Conservation (phyloP, 2,329 filamentous ascomycete genomes). For the Monilinia fructicola region DNA sequence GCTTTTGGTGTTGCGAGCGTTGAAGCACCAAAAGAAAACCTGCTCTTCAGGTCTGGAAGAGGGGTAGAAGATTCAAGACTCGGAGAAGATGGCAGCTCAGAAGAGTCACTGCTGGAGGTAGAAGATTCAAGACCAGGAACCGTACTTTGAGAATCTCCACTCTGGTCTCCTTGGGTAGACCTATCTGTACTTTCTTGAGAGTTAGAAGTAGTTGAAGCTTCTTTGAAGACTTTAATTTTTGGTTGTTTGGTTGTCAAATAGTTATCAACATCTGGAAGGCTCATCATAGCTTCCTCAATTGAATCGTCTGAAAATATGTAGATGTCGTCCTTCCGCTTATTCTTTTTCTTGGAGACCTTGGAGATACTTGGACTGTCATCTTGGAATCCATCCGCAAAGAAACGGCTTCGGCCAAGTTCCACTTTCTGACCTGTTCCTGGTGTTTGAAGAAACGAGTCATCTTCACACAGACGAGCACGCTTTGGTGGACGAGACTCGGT, state of each 20-base stretch:
- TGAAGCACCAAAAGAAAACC: conserved; percentile 31
- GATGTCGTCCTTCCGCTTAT: conserved; percentile 46
- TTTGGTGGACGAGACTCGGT: conserved; percentile 49
- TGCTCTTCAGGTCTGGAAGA: conserved; percentile 28
- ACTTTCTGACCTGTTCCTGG: conserved; percentile 33
- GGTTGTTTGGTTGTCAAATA: conserved; percentile 25
- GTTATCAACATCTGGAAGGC: conserved; percentile 43
- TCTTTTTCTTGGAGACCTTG: conserved; percentile 42
- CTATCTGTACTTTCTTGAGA: conserved; percentile 16
- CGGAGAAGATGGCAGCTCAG: conserved; percentile 33
- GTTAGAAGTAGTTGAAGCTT: not conserved
- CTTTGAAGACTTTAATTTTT: conserved; percentile 34
- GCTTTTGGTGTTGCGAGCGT: conserved; percentile 28
- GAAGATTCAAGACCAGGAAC: conserved; percentile 32
- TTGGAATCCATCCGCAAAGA: conserved; percentile 44
- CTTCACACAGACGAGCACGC: conserved; percentile 52
- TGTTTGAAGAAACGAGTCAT: conserved; percentile 40
- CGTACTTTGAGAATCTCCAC: conserved; percentile 27
- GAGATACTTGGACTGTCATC: conserved; percentile 45
- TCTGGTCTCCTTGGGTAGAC: conserved; percentile 3
- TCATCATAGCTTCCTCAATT: conserved; percentile 50
- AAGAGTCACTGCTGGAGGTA: conserved; percentile 31
- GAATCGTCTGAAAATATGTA: conserved; percentile 55
- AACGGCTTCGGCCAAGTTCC: conserved; percentile 47
- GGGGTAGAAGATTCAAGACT: conserved; percentile 12